Evolutionary conservation across 768 basidiomycete species (phyloP).

Genomic region (Mrakia blollopis): DNA sequence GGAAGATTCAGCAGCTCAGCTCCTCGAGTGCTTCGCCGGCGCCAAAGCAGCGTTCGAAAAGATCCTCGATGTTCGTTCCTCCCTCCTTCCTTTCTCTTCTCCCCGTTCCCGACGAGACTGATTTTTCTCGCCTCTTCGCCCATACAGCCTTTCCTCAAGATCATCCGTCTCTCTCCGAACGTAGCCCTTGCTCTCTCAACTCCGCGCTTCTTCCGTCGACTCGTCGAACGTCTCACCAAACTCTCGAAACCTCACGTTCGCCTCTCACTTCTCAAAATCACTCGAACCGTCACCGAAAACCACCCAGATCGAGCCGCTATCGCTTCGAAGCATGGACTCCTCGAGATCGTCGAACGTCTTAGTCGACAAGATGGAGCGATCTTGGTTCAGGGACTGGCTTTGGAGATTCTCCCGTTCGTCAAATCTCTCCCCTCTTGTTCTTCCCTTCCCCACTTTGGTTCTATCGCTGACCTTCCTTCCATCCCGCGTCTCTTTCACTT

Average conservation of each 20-base stretch:
- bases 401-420: slow-evolving; percentile 39
- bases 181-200: slow-evolving; percentile 73
- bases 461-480: no score
- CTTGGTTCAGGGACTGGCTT: slow-evolving; percentile 65
- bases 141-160: slow-evolving; percentile 62
- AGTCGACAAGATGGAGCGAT: slow-evolving; percentile 84
- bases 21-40: slow-evolving; percentile 73
- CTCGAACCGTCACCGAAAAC: slow-evolving; percentile 79
- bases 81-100: no score
- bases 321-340: slow-evolving; percentile 74
- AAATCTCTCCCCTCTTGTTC: neutral
- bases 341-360: slow-evolving; percentile 72
- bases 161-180: slow-evolving; percentile 69
- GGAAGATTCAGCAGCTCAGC: slow-evolving; percentile 57
- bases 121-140: neutral
- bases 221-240: slow-evolving; percentile 67
- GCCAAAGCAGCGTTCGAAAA: slow-evolving; percentile 77
- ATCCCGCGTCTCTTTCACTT: neutral
- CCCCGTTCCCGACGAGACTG: neutral
- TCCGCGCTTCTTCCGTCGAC: slow-evolving; percentile 76
- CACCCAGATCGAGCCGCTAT: slow-evolving; percentile 78
- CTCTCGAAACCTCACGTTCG: slow-evolving; percentile 81
- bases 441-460: no score
- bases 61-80: slow-evolving; percentile 57
- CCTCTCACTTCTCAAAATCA: slow-evolving; percentile 78